A percentile compares a stretch with the other conserved stretches of the same genome.
Conservation (phyloP, 2,329 filamentous ascomycete species). For the Colletotrichum theobromicola region DNA sequence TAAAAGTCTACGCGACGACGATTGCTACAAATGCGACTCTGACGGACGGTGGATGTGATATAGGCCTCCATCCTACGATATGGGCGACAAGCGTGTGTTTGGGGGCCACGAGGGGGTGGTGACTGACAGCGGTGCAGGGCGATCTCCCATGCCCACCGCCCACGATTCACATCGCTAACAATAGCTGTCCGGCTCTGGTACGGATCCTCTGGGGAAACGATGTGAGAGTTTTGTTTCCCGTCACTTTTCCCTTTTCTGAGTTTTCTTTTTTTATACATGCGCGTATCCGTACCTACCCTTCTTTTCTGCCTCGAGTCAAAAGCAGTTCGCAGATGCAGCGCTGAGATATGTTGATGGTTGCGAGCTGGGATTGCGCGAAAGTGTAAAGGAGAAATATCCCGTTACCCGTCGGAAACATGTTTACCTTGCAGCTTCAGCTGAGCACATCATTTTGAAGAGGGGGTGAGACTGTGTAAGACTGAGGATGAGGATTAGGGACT, state of each 20-base stretch:
- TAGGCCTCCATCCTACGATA: background rate
- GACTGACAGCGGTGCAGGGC: background rate
- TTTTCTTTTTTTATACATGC: background rate
- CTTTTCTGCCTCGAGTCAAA: background rate
- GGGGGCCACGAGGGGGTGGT: background rate
- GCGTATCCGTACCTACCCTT: background rate
- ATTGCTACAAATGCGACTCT: background rate
- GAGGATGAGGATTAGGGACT: background rate
- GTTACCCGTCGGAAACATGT: background rate
- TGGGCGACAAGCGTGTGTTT: background rate
- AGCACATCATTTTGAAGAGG: background rate
- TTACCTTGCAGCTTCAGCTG: background rate
- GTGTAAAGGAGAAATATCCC: background rate
- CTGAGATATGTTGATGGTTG: background rate
- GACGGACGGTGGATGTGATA: background rate
- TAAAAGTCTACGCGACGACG: background rate
- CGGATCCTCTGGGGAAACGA: background rate
- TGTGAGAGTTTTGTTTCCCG: background rate
- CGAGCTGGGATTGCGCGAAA: background rate
- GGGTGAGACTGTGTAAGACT: background rate
- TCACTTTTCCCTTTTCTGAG: background rate
- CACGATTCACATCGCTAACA: background rate
- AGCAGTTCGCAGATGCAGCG: background rate
- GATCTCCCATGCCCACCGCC: background rate
- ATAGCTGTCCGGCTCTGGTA: background rate